Base-by-base conservation (phyloP, 2,329 filamentous ascomycete genomes). In the Cytospora piceicola region DNA sequence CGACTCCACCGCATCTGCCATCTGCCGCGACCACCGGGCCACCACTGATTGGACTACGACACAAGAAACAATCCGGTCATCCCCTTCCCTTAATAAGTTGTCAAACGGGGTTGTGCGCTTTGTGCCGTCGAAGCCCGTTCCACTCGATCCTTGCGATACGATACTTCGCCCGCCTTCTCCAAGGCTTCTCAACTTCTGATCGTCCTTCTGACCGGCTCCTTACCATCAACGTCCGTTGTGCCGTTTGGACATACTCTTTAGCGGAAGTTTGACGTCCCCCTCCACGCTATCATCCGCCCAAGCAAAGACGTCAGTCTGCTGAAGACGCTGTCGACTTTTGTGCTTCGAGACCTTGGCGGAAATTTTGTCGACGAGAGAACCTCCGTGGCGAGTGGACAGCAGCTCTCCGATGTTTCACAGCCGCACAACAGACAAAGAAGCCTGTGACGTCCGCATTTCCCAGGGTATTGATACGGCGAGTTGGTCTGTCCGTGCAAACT, bases 361-460 rank as follows among this genome's bases (percentile, higher is more conserved):
- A 27, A 59, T 30, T 51, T 39, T 39, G 53, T 30, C 36, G 49
- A 58, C 42, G 58, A 61, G 61, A 61, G 42, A 34, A 46, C 53
- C 46, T 54, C 49, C 49, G 42, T 59, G 69, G 69, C 68, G 64
- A 73, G 69, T 72, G 71, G 70, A 71, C 64, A 71, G 70, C 70
- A 60, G 64, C 64, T 69, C 67, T 64, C 71, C 70, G 65, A 72
- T 76, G 76, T 77, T 75, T 76, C 72, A 75, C 72, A 69, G 69
- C 69, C 64, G 66, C 70, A 68, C 70, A 67, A 64, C 70, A 71
- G 71, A 72, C 73, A 76, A 75, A 74, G 70, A 72, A 71, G 70
- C 71, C 69, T 68, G 71, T 70, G 71, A 71, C 68, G 69, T 70
- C 68, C 69, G 36, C 49, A 36, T 15, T 27, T 62, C 46, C 20